Evolutionary conservation across 768 basidiomycete species (phyloP).

Genomic region (Leccinum truebloodii): DNA sequence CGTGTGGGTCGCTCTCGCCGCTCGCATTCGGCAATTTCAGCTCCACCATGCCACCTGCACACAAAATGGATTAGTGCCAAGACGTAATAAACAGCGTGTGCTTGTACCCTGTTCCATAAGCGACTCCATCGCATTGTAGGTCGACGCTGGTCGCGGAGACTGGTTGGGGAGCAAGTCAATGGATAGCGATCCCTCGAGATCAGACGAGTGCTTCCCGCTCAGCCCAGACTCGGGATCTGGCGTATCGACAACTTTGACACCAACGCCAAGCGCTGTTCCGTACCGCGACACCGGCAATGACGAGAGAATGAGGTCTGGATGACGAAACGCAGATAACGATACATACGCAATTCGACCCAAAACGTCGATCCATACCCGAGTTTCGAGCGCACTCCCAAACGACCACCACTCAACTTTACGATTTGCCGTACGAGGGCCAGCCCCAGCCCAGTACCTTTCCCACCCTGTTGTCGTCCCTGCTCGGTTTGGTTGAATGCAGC

Average conservation of each 20-base stretch:
- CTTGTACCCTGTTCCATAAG: constrained; percentile 63
- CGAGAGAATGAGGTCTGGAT: constrained; percentile 13
- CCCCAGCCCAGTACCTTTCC: constrained; percentile 74
- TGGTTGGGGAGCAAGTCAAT: constrained; percentile 24
- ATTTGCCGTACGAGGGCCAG: constrained; percentile 78
- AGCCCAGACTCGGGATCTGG: constrained; percentile 26
- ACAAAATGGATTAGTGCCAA: constrained; percentile 1
- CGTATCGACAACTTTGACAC: constrained; percentile 46
- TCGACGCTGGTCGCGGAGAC: constrained; percentile 7
- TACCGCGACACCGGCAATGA: constrained; percentile 8
- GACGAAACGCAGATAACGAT: constrained; percentile 13
- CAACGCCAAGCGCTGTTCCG: constrained; percentile 60
- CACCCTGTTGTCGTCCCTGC: constrained; percentile 71
- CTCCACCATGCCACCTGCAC: constrained; percentile 58
- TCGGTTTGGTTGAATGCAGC: constrained; percentile 81
- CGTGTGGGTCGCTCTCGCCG: constrained; percentile 32
- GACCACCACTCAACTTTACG: constrained; percentile 71
- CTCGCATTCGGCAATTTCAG: constrained; percentile 44
- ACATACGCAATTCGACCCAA: constrained; percentile 78
- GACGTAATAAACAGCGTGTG: background rate
- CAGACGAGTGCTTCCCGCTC: constrained; percentile 21
- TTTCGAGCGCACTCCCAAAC: constrained; percentile 68
- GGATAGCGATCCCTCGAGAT: constrained; percentile 30
- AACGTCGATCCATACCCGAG: constrained; percentile 77
- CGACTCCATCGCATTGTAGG: constrained; percentile 53